These are phyloP conservation scores for Metschnikowia lachancei DNA, from an alignment of 805 yeast genomes.

Conservation along the genomic window DNA sequence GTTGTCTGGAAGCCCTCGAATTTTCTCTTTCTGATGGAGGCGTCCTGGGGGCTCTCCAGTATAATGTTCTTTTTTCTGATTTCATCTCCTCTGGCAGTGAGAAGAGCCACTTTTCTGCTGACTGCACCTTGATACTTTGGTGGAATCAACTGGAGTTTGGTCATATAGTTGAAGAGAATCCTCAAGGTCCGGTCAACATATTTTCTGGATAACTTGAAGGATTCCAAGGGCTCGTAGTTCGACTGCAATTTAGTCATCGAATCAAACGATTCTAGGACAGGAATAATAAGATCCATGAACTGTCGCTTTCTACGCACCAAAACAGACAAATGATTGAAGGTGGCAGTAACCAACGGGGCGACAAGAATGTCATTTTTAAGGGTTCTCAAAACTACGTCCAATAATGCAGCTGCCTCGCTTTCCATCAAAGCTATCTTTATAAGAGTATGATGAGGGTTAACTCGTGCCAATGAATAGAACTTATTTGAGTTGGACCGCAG, in stretches of 20 bases:
- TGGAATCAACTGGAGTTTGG: constrained; percentile 37
- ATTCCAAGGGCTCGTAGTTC: constrained; percentile 41
- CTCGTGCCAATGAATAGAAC: constrained; percentile 49
- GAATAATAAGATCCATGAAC: constrained; percentile 53
- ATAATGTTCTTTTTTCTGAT: constrained; percentile 40
- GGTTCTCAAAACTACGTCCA: constrained; percentile 57
- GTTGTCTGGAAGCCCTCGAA: constrained; percentile 42
- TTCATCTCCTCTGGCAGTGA: constrained; percentile 40
- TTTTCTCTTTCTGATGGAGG: constrained; percentile 34
- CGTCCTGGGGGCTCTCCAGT: constrained; percentile 27
- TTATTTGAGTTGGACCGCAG: constrained; percentile 39
- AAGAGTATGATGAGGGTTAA: constrained; percentile 61
- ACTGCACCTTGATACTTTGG: constrained; percentile 29
- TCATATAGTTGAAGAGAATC: constrained; percentile 39
- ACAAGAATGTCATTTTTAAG: constrained; percentile 56
- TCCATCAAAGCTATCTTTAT: constrained; percentile 55
- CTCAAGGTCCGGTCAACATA: constrained; percentile 62
- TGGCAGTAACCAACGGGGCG: constrained; percentile 59
- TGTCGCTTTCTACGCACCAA: constrained; percentile 68
- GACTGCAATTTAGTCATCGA: constrained; percentile 55
- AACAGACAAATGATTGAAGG: constrained; percentile 60
- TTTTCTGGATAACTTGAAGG: constrained; percentile 55
- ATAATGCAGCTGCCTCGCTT: constrained; percentile 62
- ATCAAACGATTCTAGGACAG: constrained; percentile 59
- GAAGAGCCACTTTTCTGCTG: constrained; percentile 27